phyloP scores from a whole-genome alignment of 2,329 filamentous ascomycete species.

The Massarina eburnea region DNA sequence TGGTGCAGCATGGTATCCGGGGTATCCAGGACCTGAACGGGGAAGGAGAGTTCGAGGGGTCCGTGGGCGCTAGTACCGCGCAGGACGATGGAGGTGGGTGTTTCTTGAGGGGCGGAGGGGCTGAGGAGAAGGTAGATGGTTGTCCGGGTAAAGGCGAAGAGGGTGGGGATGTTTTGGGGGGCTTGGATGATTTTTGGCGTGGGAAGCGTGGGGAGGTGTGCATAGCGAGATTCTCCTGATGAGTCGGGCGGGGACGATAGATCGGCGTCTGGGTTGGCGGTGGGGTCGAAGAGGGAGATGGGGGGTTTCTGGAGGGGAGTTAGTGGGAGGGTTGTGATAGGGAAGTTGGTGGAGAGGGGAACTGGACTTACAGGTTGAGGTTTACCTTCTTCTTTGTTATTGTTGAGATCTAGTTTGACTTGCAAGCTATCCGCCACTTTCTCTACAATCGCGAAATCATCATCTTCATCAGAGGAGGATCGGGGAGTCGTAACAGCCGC shows the following conservation, averaged over 20 bases:
- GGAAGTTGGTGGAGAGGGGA: neutral
- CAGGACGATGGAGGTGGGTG: slow-evolving; percentile 60
- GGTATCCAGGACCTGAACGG: slow-evolving; percentile 54
- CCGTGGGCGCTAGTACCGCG: slow-evolving; percentile 59
- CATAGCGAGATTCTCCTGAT: slow-evolving; percentile 43
- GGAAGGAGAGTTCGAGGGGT: slow-evolving; percentile 65
- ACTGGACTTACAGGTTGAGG: slow-evolving; percentile 17
- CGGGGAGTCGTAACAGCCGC: slow-evolving; percentile 19
- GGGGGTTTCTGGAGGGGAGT: slow-evolving; percentile 38
- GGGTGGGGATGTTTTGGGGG: slow-evolving; percentile 62
- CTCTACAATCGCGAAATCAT: slow-evolving; percentile 65
- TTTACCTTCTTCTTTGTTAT: slow-evolving; percentile 16
- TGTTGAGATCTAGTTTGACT: slow-evolving; percentile 37
- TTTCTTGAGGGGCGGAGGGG: slow-evolving; percentile 49
- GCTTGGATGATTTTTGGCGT: slow-evolving; percentile 64
- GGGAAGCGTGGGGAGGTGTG: slow-evolving; percentile 56
- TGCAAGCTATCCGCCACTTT: slow-evolving; percentile 55
- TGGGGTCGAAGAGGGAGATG: slow-evolving; percentile 63
- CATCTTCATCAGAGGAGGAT: slow-evolving; percentile 36
- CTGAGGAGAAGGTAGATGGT: slow-evolving; percentile 67
- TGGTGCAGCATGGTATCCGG: slow-evolving; percentile 65
- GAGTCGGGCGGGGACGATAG: slow-evolving; percentile 28
- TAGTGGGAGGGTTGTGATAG: slow-evolving; percentile 12
- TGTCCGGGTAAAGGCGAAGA: slow-evolving; percentile 68
- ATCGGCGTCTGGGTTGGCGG: slow-evolving; percentile 48